phyloP scores from a whole-genome alignment of 2,329 filamentous ascomycete species.

The Xylariaceae sp. region DNA sequence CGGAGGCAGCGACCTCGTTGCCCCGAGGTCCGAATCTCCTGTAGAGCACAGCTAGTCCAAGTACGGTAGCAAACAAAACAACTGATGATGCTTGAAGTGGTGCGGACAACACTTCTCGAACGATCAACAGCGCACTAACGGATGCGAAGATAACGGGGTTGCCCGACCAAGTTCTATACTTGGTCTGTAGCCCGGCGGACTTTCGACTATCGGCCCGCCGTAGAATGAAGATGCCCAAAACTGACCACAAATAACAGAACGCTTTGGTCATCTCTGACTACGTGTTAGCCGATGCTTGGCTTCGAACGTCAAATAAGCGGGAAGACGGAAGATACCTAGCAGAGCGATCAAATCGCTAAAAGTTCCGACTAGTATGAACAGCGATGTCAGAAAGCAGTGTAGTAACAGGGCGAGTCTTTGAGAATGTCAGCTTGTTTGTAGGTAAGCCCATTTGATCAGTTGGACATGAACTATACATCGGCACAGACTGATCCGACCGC shows the following conservation, averaged over 20 bases:
- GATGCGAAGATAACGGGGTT: slow-evolving; percentile 28
- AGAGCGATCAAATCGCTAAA: slow-evolving; percentile 29
- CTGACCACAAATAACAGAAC: slow-evolving; percentile 27
- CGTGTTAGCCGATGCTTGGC: slow-evolving; percentile 9
- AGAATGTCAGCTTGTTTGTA: background rate
- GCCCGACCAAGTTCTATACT: slow-evolving; percentile 24
- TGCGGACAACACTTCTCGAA: slow-evolving; percentile 28
- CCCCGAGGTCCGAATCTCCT: slow-evolving; percentile 24
- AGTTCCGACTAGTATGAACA: slow-evolving; percentile 25
- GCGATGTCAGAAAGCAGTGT: slow-evolving; percentile 23
- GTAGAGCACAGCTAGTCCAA: slow-evolving; percentile 26
- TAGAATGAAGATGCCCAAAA: slow-evolving; percentile 27
- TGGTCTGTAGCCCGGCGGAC: slow-evolving; percentile 12
- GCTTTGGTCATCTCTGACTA: slow-evolving; percentile 26
- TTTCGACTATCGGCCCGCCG: slow-evolving; percentile 17
- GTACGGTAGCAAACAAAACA: slow-evolving; percentile 27
- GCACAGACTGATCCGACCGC: slow-evolving; percentile 19
- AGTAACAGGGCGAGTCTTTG: slow-evolving; percentile 23
- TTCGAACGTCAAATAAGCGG: slow-evolving; percentile 3
- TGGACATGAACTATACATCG: slow-evolving; percentile 21
- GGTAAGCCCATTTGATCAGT: background rate
- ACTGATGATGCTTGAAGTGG: slow-evolving; percentile 27
- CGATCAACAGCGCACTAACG: slow-evolving; percentile 26
- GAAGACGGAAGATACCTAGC: slow-evolving; percentile 21
- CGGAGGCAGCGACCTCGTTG: slow-evolving; percentile 18